phyloP scores from a whole-genome alignment of 768 basidiomycete species.

The Hydnomerulius pinastri region DNA sequence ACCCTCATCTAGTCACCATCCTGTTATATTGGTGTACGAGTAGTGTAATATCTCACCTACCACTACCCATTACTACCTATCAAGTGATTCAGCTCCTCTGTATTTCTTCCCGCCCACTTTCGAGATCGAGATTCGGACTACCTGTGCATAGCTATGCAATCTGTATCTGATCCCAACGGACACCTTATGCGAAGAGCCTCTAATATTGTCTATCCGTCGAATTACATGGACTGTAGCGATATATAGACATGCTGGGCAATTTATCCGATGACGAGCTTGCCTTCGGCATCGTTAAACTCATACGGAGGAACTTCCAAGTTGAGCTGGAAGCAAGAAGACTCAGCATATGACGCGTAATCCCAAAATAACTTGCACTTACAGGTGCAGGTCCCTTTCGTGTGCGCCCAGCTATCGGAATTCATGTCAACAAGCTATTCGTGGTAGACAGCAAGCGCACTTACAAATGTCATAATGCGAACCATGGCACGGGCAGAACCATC shows the following conservation, averaged over 20 bases:
- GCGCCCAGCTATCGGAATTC: constrained; percentile 72
- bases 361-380: constrained; percentile 45
- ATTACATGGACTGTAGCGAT: constrained; percentile 21
- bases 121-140: too few species aligned
- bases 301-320: constrained; percentile 94
- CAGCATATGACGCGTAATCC: constrained; percentile 2
- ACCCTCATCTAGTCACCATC: background rate
- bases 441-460: too few species aligned
- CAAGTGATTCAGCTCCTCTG: too few species aligned
- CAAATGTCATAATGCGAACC: constrained; percentile 99
- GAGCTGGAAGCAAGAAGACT: constrained; percentile 47
- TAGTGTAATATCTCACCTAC: too few species aligned
- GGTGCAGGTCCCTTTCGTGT: constrained; percentile 96
- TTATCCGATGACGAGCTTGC: constrained; percentile 86
- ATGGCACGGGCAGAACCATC: constrained; percentile 99
- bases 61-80: too few species aligned
- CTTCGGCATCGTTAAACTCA: constrained; percentile 84
- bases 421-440: too few species aligned
- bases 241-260: background rate
- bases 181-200: constrained; percentile 16
- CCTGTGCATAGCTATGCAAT: background rate
- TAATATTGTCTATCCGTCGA: constrained; percentile 23
- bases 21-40: too few species aligned
- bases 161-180: background rate
- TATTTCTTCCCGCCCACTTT: too few species aligned